Base-by-base conservation (phyloP, 2,329 filamentous ascomycete species). In the Diaporthe aspalathi region DNA sequence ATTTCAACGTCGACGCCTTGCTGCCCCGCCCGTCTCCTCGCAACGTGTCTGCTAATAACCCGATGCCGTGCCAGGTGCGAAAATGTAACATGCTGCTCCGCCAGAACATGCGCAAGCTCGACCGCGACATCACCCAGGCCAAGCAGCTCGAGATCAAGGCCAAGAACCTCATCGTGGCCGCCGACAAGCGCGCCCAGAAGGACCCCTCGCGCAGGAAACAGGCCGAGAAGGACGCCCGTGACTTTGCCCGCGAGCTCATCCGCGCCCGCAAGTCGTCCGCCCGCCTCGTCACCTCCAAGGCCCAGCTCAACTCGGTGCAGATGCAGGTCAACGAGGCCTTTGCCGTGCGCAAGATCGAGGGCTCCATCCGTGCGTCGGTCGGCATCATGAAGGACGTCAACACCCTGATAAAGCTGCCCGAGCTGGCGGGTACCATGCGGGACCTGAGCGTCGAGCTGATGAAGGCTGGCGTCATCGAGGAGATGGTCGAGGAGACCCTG, bases 301-400 rank as follows among this genome's bases (percentile, higher is more conserved):
- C 96, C 2, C 96, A 98, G 83, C 89, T 99, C 60, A 91, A 92
- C 79, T 95, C 92, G 75, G 95, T 99, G 53, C 92, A 95, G 82
- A 97, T 98, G 94, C 96, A 98, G 83, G 95, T 99, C 78, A 94
- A 95, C 78, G 95, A 98, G 84, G 95, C 96, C 1, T 98, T 98
- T 81, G 93, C 94, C 1, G 92, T 98, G 77, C 91, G 94, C 76
- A 97, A 97, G 86, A 98, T 99, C 74, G 95, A 98, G 83, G 95
- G 95, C 56, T 94, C 92, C 78, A 94, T 99, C 78, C 89, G 90
- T 75, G 92, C 93, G 52, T 94, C 91, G 76, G 95, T 95, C 11
- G 93, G 93, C 54, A 95, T 99, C 76, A 98, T 99, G 96, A 95
- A 95, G 83, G 94, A 98, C 80, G 94, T 99, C 72, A 98, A 98